Conservation (phyloP, 768 basidiomycete species). For the Tubosaeta brunneosetosa region DNA sequence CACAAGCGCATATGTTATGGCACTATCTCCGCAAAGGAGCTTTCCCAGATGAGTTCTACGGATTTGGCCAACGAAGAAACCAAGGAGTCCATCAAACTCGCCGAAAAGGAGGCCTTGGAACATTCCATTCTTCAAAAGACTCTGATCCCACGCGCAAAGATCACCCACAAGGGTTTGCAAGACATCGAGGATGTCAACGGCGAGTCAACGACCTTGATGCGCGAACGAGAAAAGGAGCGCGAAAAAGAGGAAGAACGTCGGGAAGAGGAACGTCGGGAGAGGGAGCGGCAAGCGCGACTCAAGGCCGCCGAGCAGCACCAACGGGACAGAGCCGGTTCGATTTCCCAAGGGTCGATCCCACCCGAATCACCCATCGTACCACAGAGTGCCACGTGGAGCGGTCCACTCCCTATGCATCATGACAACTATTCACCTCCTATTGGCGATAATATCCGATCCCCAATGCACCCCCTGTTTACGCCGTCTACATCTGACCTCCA, state of each 20-base stretch:
- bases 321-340: conserved; percentile 48
- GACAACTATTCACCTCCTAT: conserved; percentile 24
- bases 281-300: conserved; percentile 63
- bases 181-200: conserved; percentile 80
- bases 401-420: conserved; percentile 45
- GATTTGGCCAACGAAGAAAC: conserved; percentile 87
- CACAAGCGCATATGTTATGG: conserved; percentile 73
- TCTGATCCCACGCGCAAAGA: conserved; percentile 65
- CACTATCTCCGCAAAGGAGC: conserved; percentile 61
- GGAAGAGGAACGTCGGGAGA: conserved; percentile 53
- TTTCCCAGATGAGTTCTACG: conserved; percentile 82
- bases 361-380: conserved; percentile 65
- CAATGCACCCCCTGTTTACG: conserved; percentile 33
- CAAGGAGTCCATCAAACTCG: conserved; percentile 75
- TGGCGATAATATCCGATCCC: conserved; percentile 23
- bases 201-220: conserved; percentile 35
- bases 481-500: conserved; percentile 39
- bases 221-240: conserved; percentile 50
- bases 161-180: conserved; percentile 90
- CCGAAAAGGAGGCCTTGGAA: conserved; percentile 77
- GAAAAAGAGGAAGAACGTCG: conserved; percentile 64
- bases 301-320: conserved; percentile 42
- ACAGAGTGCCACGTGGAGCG: conserved; percentile 54
- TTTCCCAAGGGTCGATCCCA: conserved; percentile 50
- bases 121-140: conserved; percentile 80